These are phyloP conservation scores for Flaveria sonorensis DNA, from an alignment of 129 eudicot species.

Conservation along the genomic window DNA sequence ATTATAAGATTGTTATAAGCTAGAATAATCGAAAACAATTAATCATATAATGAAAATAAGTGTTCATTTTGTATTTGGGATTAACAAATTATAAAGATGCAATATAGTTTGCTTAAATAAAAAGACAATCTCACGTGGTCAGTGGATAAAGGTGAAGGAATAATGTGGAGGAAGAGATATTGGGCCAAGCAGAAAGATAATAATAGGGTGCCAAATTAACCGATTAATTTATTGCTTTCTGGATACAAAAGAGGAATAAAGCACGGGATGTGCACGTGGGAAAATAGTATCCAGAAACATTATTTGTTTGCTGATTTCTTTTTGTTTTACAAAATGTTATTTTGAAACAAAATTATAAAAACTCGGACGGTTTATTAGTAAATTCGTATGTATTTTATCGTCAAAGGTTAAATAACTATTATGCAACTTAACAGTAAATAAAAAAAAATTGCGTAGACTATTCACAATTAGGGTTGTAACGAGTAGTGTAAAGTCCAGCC, in stretches of 20 bases:
- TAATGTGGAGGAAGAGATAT: slow-evolving; percentile 21
- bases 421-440: too few relatives aligned
- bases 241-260: slow-evolving; percentile 13
- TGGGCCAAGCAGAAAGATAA: slow-evolving; percentile 34
- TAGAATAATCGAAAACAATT: not conserved
- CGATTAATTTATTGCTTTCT: slow-evolving; percentile 30
- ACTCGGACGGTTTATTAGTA: too few relatives aligned
- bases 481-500: too few relatives aligned
- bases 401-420: too few relatives aligned
- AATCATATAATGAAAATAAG: too few relatives aligned
- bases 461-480: too few relatives aligned
- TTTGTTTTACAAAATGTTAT: too few relatives aligned
- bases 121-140: slow-evolving; percentile 40
- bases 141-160: slow-evolving; percentile 31
- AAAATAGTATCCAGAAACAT: slow-evolving; percentile 7
- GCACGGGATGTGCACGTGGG: slow-evolving; percentile 35
- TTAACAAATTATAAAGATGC: not conserved
- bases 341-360: too few relatives aligned
- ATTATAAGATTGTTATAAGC: not conserved
- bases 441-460: too few relatives aligned
- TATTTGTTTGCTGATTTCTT: not conserved
- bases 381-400: too few relatives aligned
- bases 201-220: slow-evolving; percentile 1
- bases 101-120: slow-evolving; percentile 26
- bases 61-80: not conserved